Evolutionary conservation across 2,329 filamentous ascomycete species (phyloP).

Genomic region (Diaporthe humulicola): DNA sequence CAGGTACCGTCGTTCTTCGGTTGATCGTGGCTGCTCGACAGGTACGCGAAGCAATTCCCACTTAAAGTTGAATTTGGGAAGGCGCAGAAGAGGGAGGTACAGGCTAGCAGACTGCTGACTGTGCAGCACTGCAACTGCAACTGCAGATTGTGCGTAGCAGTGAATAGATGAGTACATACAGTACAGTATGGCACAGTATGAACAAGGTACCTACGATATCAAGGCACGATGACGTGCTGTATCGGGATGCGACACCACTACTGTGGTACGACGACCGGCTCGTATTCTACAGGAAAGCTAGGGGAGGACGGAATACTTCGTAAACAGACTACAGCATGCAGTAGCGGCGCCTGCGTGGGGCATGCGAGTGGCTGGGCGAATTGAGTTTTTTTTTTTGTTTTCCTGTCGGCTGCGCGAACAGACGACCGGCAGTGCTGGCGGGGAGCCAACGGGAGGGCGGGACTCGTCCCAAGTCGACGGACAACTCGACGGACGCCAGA

Average conservation of each 20-base stretch:
- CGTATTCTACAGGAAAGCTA: slow-evolving; percentile 15
- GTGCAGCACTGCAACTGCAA: not conserved
- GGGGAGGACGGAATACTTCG: slow-evolving; percentile 3
- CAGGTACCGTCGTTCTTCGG: not conserved
- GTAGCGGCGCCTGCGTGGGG: not conserved
- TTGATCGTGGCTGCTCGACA: not conserved
- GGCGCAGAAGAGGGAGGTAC: not conserved
- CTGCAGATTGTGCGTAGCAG: not conserved
- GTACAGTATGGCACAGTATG: not conserved
- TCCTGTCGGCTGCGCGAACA: not conserved
- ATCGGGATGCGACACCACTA: slow-evolving; percentile 22
- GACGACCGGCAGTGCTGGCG: not conserved
- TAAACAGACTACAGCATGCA: slow-evolving; percentile 3
- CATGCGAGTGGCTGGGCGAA: slow-evolving; percentile 12
- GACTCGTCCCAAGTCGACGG: slow-evolving; percentile 1
- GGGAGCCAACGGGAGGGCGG: not conserved
- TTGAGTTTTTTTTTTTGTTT: not conserved
- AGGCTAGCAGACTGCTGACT: not conserved
- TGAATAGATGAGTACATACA: not conserved
- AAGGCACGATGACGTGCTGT: slow-evolving; percentile 25
- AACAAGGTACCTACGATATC: not conserved
- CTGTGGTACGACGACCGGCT: slow-evolving; percentile 20
- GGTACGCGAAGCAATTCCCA: too few species aligned
- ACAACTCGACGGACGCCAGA: not conserved
- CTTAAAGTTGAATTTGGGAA: not conserved